Conservation (phyloP, 176 grass and related monocot genomes). For the Aegilops longissima region DNA sequence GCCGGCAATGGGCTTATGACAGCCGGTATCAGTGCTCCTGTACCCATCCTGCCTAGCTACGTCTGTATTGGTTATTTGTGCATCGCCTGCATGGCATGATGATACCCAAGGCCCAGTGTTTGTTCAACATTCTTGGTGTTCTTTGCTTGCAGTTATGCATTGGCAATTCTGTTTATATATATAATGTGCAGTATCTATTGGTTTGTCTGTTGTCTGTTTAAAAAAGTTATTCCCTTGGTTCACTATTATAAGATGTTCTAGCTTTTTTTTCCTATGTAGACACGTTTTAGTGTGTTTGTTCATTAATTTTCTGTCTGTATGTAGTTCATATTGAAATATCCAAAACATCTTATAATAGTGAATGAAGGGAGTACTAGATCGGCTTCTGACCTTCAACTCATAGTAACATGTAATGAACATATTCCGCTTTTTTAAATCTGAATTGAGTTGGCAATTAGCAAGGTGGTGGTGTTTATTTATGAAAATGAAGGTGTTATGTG, state of each 20-base stretch:
- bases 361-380: neutral
- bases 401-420: no score
- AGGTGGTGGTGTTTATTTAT: neutral
- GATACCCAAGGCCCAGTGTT: neutral
- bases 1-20: conserved; percentile 56
- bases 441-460: no score
- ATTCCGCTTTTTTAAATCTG: no score
- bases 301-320: no score
- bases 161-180: neutral
- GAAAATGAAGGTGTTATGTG: neutral
- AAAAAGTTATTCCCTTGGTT: neutral
- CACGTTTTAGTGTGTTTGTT: no score
- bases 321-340: no score
- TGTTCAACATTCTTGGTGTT: neutral
- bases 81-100: no score
- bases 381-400: neutral
- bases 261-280: no score
- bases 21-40: conserved; percentile 26
- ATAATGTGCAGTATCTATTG: neutral
- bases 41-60: conserved; percentile 37
- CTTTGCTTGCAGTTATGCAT: neutral
- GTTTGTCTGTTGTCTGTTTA: neutral
- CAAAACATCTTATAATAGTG: no score
- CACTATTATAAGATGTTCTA: no score
- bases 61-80: conserved; percentile 37